Percentiles rank a stretch among this genome's conserved stretches.
phyloP scores from a whole-genome alignment of 208 protist genomes.

The Crithidia expoeki region DNA sequence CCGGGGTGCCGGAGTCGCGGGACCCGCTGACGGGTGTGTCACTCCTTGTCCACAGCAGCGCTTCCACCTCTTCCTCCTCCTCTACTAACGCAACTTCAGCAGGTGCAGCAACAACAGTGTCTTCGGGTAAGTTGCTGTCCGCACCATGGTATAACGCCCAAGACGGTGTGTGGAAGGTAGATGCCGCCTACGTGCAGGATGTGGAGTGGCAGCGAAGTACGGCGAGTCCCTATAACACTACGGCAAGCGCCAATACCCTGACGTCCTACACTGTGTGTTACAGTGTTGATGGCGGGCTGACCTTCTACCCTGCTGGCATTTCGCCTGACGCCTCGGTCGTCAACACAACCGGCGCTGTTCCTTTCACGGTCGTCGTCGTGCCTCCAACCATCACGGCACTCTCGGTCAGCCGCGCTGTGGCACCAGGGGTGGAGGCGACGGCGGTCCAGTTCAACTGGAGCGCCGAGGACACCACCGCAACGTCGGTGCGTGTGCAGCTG shows the following conservation, averaged over 20 bases:
- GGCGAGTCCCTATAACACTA: background rate
- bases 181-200: constrained; percentile 35
- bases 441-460: constrained; percentile 10
- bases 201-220: constrained; percentile 22
- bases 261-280: constrained; percentile 50
- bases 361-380: constrained; percentile 27
- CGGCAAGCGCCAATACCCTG: background rate
- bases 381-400: constrained; percentile 37
- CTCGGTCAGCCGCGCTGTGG: constrained; percentile 3
- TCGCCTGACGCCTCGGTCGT: background rate
- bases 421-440: constrained; percentile 9
- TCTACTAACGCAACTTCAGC: background rate
- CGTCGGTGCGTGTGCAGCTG: constrained; percentile 28
- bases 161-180: constrained; percentile 36
- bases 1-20: constrained; percentile 29
- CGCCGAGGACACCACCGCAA: constrained; percentile 3
- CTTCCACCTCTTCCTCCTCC: background rate
- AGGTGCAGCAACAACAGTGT: background rate
- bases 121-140: constrained; percentile 26
- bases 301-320: constrained; percentile 40
- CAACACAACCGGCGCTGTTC: background rate
- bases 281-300: constrained; percentile 66
- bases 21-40: constrained; percentile 26
- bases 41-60: constrained; percentile 11
- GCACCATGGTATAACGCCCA: constrained; percentile 35